Conservation (phyloP, 176 grass and related monocot species). For the Ensete glaucum region DNA sequence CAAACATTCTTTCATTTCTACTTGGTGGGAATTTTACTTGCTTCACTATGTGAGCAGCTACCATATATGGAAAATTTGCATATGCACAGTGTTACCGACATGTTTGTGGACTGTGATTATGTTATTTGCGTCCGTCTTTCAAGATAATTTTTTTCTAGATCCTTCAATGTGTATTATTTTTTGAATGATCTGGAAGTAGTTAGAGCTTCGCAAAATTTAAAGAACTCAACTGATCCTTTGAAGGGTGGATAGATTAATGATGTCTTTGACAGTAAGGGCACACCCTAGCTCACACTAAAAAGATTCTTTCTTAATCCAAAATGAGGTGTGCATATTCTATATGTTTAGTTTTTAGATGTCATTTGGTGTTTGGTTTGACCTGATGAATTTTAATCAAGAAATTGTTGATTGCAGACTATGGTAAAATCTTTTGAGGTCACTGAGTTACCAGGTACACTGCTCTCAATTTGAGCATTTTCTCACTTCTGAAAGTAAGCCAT, state of each 20-base stretch:
- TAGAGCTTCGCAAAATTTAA: too few species aligned
- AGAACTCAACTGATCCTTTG: too few species aligned
- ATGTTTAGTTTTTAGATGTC: too few species aligned
- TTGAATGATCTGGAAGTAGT: too few species aligned
- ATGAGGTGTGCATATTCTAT: too few species aligned
- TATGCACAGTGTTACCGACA: not conserved
- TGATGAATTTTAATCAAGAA: slow-evolving; percentile 8
- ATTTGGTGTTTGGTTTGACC: not conserved
- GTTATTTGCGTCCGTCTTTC: too few species aligned
- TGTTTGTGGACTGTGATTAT: not conserved
- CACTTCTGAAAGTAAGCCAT: not conserved
- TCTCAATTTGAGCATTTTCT: not conserved
- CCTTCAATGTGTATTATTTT: too few species aligned
- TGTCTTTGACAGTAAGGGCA: too few species aligned
- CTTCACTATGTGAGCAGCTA: not conserved
- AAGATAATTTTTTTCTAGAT: too few species aligned
- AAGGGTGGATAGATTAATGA: too few species aligned
- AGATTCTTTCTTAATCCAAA: not conserved
- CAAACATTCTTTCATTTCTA: too few species aligned
- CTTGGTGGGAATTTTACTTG: not conserved
- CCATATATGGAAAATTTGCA: not conserved
- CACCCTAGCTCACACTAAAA: too few species aligned
- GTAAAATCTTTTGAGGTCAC: slow-evolving; percentile 29
- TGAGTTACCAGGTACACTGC: slow-evolving; percentile 54
- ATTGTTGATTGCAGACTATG: slow-evolving; percentile 27